phyloP scores from a whole-genome alignment of 495 filamentous ascomycete species.

The Trichocladium uniseriatum region DNA sequence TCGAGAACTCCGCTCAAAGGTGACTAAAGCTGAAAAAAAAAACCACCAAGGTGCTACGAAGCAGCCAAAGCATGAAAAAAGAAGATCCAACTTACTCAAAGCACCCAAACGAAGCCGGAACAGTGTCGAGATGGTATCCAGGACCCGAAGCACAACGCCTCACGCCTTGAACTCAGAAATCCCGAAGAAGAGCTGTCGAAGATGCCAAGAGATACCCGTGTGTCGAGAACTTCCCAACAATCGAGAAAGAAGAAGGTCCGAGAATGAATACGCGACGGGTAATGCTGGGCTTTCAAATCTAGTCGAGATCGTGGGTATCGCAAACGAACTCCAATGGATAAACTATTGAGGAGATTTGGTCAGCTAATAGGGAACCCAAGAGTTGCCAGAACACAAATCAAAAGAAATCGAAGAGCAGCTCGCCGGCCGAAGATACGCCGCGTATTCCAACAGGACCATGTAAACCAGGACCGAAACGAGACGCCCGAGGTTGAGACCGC shows the following conservation, averaged over 20 bases:
- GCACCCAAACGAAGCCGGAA: too few species aligned
- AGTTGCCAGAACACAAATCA: neutral
- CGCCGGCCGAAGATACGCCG: too few species aligned
- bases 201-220: conserved; percentile 8
- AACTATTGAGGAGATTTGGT: neutral
- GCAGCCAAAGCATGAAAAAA: neutral
- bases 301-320: neutral
- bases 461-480: too few species aligned
- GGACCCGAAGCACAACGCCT: conserved; percentile 21
- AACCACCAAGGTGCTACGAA: too few species aligned
- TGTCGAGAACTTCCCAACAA: neutral
- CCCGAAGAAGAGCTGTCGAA: conserved; percentile 16
- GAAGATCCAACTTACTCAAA: neutral
- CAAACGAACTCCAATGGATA: neutral
- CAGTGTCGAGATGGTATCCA: conserved; percentile 19
- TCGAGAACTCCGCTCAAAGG: too few species aligned
- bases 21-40: too few species aligned
- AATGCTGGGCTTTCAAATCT: neutral
- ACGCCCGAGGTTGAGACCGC: too few species aligned
- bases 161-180: conserved; percentile 22
- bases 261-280: conserved; percentile 7
- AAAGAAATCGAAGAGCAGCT: neutral
- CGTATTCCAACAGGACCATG: too few species aligned
- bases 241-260: conserved; percentile 10
- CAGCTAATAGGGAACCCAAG: neutral